phyloP scores from a whole-genome alignment of 805 yeast genomes.

The Starmerella roubikii region DNA sequence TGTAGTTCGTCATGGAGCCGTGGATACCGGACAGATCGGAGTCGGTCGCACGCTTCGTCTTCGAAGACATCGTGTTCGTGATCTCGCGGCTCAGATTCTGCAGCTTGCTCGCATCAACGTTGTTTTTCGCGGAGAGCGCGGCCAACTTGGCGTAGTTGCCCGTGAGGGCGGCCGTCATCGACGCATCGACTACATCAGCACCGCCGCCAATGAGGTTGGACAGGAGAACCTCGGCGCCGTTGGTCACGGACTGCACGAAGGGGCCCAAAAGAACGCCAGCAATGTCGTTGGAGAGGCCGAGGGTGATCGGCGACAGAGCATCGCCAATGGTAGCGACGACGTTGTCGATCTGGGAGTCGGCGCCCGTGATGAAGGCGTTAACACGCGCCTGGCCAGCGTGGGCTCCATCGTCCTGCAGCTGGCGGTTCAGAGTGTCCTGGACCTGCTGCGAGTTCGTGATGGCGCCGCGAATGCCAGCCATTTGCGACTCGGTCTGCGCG shows the following conservation, averaged over 20 bases:
- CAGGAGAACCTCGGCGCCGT: conserved; percentile 23
- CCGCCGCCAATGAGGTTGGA: conserved; percentile 20
- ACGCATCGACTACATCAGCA: conserved; percentile 18
- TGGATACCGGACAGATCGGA: conserved; percentile 7
- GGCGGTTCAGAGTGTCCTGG: conserved; percentile 14
- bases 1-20: conserved; percentile 17
- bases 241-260: conserved; percentile 23
- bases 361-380: conserved; percentile 21
- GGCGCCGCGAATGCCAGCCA: conserved; percentile 15
- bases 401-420: conserved; percentile 9
- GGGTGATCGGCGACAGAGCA: conserved; percentile 12
- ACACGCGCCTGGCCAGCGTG: conserved; percentile 16
- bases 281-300: conserved; percentile 14
- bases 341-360: conserved; percentile 25
- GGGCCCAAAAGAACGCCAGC: conserved; percentile 22
- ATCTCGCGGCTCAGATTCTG: conserved; percentile 14
- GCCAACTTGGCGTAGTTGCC: conserved; percentile 17
- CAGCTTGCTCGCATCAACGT: conserved; percentile 12
- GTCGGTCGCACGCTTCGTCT: conserved; percentile 9
- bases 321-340: conserved; percentile 11
- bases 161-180: conserved; percentile 18
- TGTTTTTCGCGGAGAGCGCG: conserved; percentile 15
- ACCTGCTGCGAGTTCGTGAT: conserved; percentile 17
- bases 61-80: conserved; percentile 8
- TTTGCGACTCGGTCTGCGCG: conserved; percentile 2